Base-by-base conservation (phyloP, 768 basidiomycete species). In the Podaxis pistillaris region DNA sequence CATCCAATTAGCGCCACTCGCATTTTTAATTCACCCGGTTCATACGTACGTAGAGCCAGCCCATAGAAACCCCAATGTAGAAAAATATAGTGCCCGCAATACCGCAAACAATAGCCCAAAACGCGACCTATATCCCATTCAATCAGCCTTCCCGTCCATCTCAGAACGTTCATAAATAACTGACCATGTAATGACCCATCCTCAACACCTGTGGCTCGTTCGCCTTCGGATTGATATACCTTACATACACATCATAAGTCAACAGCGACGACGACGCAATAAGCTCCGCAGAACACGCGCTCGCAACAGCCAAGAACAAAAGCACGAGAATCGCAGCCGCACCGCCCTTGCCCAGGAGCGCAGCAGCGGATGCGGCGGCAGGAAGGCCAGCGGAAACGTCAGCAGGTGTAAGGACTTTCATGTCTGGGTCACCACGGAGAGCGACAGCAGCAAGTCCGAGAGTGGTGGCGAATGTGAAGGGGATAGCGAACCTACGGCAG, bases 331-430 rank as follows among this genome's bases (percentile, higher is more conserved):
- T 75, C 0, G 91, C 87, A 3, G 84, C 83, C 2, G 93, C 94
- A 30, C 96, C 95, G 0, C 83, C 78, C 67, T 92, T 81, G 0
- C 94, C 93, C 8, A 96, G 77, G 7, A 98, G 76, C 0, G 93
- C 91, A 1, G 87, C 81, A 1, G 94, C 94, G 0, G 93, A 92
- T 1, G 94, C 88, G 2, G 93, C 82, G 6, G 95, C 85, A 58
- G 93, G 90, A 1, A 97, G 81, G 47, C 96, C 96, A n/a, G 92
- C 93, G 6, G 89, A 89, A 9, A 96, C 88, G 67, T 96, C 90
- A 0, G 76, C 83, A 1, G 81, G 58, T 67, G 83, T 66, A 60
- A 81, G 71, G 60, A 78, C 58, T 53, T 76, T 75, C 84, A 87
- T 85, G 59, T 76, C 76, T 2, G 85, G 79, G 69, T 87, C 77